Evolutionary conservation across 2,329 filamentous ascomycete genomes (phyloP).

Genomic region (Pezicula radicicola): DNA sequence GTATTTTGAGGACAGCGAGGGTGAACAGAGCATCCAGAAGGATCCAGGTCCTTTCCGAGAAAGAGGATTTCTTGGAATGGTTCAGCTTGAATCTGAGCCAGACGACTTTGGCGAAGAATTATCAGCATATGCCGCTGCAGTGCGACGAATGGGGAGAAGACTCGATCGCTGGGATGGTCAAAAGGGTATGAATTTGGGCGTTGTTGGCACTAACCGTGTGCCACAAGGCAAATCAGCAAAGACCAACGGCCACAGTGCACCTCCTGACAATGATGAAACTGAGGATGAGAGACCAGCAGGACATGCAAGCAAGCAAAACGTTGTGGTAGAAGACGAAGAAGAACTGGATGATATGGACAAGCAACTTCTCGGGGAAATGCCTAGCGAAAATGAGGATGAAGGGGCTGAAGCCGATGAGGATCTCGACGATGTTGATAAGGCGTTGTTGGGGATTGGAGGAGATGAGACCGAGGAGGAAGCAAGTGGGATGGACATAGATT

Average conservation of each 20-base stretch:
- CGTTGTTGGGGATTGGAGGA: conserved; percentile 23
- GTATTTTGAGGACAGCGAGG: conserved; percentile 61
- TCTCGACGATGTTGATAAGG: conserved; percentile 44
- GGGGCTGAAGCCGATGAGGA: conserved; percentile 38
- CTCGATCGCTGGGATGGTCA: conserved; percentile 67
- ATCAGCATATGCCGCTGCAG: conserved; percentile 60
- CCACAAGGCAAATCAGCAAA: conserved; percentile 8
- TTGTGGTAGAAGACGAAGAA: conserved; percentile 31
- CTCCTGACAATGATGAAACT: conserved; percentile 26
- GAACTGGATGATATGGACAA: conserved; percentile 54
- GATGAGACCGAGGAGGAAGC: conserved; percentile 30
- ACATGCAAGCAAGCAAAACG: conserved; percentile 24
- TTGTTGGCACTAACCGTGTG: conserved; percentile 26
- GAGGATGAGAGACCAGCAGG: conserved; percentile 30
- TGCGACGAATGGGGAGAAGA: conserved; percentile 61
- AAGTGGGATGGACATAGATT: conserved; percentile 28
- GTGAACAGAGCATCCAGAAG: conserved; percentile 44
- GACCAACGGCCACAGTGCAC: conserved; percentile 16
- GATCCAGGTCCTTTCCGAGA: conserved; percentile 43
- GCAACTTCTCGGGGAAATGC: conserved; percentile 45
- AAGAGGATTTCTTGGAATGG: conserved; percentile 60
- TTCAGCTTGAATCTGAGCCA: conserved; percentile 56
- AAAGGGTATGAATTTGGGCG: conserved; percentile 21
- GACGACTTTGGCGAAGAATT: conserved; percentile 79
- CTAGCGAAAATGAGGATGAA: conserved; percentile 39